Evolutionary conservation across 164 flowering plant genomes (phyloP), one percentile per base, ranked within the genome.

Genomic region (Vitis cinerea): DNA sequence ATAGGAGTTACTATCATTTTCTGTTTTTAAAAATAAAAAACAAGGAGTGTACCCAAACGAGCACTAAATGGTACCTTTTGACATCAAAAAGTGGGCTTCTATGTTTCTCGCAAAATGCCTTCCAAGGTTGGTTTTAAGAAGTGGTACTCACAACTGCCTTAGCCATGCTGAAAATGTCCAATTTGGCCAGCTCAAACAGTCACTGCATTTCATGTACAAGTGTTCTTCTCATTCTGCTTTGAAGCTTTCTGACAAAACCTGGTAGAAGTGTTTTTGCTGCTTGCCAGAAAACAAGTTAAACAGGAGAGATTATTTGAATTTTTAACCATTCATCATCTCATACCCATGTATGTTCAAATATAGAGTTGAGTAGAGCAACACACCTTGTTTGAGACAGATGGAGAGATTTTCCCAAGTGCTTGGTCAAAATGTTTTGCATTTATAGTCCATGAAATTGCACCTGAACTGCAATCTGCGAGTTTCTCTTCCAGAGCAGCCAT

Each of bases 331-430:
- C 27, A 23, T 9, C n/a, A 2, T 31, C 0, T 59, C 63, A 59
- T 23, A 37, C 37, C 63, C 8, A 59, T 2, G 15, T 3, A 15
- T 12, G 52, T 29, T 9, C 0, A 23, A 16, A 65, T 3, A 50
- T 10, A 48, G 27, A 47, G 13, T 2, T 17, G 5, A 9, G 3
- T 47, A 59, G 49, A 59, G 55, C 6, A n/a, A 48, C 59, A 2
- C 78, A 92, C 98, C 91, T 83, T 61, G 0, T 77, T 76, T 8
- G 94, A 82, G 53, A 93, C 96, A 50, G 98, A 93, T 47, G 94
- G 94, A 50, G 79, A 53, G 12, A 90, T 70, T 71, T 82, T 87
- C 68, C 52, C 17, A 73, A 88, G 57, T 16, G 96, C 94, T 48
- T 9, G 69, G 77, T 83, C 88, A 65, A 94, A 88, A 84, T 94